phyloP scores from a whole-genome alignment of 2,329 filamentous ascomycete species.

The Fusarium sp. region DNA sequence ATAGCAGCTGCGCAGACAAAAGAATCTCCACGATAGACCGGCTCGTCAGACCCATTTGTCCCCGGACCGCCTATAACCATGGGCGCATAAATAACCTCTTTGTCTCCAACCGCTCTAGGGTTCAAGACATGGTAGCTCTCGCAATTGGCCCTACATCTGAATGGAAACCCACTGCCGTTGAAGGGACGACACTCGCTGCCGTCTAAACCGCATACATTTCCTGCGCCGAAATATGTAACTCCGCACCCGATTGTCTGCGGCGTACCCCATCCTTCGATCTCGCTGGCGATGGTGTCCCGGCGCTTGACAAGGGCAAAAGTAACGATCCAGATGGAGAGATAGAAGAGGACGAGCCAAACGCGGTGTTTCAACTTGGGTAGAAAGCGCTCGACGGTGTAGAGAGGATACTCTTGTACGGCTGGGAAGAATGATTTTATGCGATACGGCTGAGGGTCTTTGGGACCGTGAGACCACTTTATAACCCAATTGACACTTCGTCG shows the following conservation, averaged over 20 bases:
- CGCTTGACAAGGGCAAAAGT: conserved; percentile 78
- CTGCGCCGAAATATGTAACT: conserved; percentile 76
- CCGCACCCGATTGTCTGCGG: conserved; percentile 76
- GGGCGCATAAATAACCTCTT: conserved; percentile 73
- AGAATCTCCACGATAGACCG: conserved; percentile 88
- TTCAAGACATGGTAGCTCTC: conserved; percentile 74
- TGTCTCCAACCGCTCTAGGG: conserved; percentile 79
- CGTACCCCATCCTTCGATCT: conserved; percentile 76
- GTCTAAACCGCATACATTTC: conserved; percentile 80
- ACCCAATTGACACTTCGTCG: conserved; percentile 60
- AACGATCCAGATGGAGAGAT: conserved; percentile 76
- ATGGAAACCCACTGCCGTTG: conserved; percentile 75
- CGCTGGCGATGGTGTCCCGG: conserved; percentile 68
- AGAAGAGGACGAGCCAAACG: conserved; percentile 68
- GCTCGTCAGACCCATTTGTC: conserved; percentile 56
- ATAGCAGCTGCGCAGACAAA: conserved; percentile 89
- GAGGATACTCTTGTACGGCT: conserved; percentile 74
- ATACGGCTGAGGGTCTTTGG: conserved; percentile 62
- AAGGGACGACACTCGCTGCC: conserved; percentile 83
- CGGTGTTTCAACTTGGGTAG: conserved; percentile 72
- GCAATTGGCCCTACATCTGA: conserved; percentile 81
- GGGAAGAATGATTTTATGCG: conserved; percentile 74
- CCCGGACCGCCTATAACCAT: conserved; percentile 77
- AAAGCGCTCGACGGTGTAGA: conserved; percentile 72
- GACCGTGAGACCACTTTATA: conserved; percentile 67